Evolutionary conservation across 179 eudicot species (phyloP).

Genomic region (Sideroxylon spinosum): DNA sequence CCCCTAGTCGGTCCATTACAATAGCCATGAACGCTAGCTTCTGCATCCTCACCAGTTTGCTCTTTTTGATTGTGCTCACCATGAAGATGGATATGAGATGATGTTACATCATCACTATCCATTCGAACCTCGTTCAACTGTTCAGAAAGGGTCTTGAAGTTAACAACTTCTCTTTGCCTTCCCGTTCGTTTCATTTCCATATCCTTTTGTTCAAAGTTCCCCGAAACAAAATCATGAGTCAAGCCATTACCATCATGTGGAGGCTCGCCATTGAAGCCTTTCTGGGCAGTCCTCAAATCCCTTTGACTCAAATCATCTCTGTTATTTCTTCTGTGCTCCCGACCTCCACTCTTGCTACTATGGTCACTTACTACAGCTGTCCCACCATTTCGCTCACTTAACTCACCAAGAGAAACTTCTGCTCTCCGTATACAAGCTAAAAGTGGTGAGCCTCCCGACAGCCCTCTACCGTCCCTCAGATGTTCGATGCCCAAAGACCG

Average conservation of each 20-base stretch:
- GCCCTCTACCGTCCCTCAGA: constrained; percentile 33
- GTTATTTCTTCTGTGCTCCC: constrained; percentile 34
- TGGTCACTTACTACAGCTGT: constrained; percentile 35
- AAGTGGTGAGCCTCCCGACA: constrained; percentile 41
- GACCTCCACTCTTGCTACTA: constrained; percentile 39
- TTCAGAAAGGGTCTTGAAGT: constrained; percentile 43
- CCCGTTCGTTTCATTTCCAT: constrained; percentile 39
- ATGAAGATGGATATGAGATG: constrained; percentile 38
- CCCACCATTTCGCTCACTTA: constrained; percentile 29
- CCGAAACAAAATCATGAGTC: constrained; percentile 16
- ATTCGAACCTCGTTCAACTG: constrained; percentile 46
- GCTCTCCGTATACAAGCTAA: constrained; percentile 26
- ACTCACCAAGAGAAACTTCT: constrained; percentile 22
- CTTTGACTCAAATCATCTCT: constrained; percentile 39
- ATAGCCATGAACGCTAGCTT: constrained; percentile 41
- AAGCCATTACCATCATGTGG: constrained; percentile 28
- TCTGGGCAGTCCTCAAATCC: constrained; percentile 23
- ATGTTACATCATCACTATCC: constrained; percentile 55
- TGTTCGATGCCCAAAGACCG: constrained; percentile 47
- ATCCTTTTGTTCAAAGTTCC: constrained; percentile 20
- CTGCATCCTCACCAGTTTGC: constrained; percentile 38
- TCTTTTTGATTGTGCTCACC: constrained; percentile 29
- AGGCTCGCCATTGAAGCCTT: constrained; percentile 31
- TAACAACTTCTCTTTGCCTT: constrained; percentile 30
- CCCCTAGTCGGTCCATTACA: constrained; percentile 47